phyloP scores from a whole-genome alignment of 2,329 filamentous ascomycete species.

The Colletotrichum musicola region DNA sequence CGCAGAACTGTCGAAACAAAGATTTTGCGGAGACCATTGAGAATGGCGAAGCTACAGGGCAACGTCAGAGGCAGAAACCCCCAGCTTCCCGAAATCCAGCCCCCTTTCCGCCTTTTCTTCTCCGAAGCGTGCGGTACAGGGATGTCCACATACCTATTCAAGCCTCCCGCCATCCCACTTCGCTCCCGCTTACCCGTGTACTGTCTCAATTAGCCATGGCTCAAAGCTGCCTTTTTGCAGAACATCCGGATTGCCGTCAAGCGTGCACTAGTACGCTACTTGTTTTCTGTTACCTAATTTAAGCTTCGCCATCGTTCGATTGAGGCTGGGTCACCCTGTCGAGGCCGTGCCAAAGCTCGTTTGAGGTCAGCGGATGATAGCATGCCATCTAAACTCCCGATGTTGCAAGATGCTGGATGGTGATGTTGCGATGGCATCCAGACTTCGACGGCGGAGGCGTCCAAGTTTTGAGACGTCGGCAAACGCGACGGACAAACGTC shows the following conservation, averaged over 20 bases:
- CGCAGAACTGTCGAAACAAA: slow-evolving; percentile 15
- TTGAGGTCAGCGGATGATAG: slow-evolving; percentile 19
- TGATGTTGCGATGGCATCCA: slow-evolving; percentile 17
- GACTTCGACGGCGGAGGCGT: not conserved
- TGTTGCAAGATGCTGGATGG: slow-evolving; percentile 18
- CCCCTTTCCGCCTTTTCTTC: not conserved
- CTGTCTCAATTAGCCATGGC: slow-evolving; percentile 4
- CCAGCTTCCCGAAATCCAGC: slow-evolving; percentile 21
- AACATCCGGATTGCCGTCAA: not conserved
- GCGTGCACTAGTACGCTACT: slow-evolving; percentile 6
- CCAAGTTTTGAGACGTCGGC: not conserved
- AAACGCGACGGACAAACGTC: slow-evolving; percentile 9
- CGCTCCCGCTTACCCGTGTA: slow-evolving; percentile 17
- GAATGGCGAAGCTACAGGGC: slow-evolving; percentile 21
- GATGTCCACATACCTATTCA: slow-evolving; percentile 1
- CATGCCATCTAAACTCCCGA: slow-evolving; percentile 28
- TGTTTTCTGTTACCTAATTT: slow-evolving; percentile 23
- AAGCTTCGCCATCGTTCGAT: slow-evolving; percentile 27
- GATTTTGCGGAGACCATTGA: slow-evolving; percentile 20
- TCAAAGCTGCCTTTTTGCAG: not conserved
- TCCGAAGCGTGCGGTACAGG: not conserved
- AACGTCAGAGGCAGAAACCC: slow-evolving; percentile 27
- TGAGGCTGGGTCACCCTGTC: slow-evolving; percentile 4
- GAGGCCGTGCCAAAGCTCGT: slow-evolving; percentile 12
- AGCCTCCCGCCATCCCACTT: slow-evolving; percentile 17